Base-by-base conservation (phyloP, 1,139 yeast genomes). In the Geotrichum reessii region DNA sequence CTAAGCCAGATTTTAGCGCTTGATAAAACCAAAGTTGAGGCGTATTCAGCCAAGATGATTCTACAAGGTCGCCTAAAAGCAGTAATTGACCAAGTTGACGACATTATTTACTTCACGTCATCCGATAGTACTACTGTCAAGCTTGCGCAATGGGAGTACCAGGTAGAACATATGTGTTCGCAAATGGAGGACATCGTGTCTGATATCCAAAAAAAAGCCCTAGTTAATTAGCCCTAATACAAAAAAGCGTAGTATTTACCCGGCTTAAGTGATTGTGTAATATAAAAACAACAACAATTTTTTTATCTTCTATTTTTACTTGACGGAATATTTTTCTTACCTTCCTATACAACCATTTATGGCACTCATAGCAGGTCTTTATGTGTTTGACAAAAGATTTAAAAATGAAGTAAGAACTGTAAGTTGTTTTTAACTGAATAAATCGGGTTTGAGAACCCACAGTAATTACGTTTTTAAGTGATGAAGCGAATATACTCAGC, bases 11-110 rank as follows among this genome's bases (percentile, higher is more conserved):
- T 72, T 25, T 63, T 73, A 44, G 71, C 66, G 3, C 63, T 73
- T 21, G 66, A 65, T 21, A 61, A 63, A 21, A 62, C 63, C 17
- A 64, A 66, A 37, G 72, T 73, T 1, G 76, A 73, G 58, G 65
- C 64, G 5, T 71, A 66, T 55, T 69, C 73, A 1, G 71, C 71
- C 40, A 66, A 65, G 27, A 73, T 73, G 75, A 69, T 73, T 50
- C 62, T 65, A 19, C 74, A 71, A 56, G 69, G 70, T 37, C 65
- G 76, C 5, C 62, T 73, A 40, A 61, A 64, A 11, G 76, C 73
- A 7, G 63, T 65, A 24, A 72, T 73, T 53, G 75, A 73, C 58
- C 75, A 73, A 61, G 67, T 69, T 17, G 70, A 66, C 25, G 69
- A 69, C 7, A 59, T 70, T 48, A 69, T 73, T 7, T 65, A 66